Conservation (phyloP, 768 basidiomycete species). For the Amanita polypyramis region DNA sequence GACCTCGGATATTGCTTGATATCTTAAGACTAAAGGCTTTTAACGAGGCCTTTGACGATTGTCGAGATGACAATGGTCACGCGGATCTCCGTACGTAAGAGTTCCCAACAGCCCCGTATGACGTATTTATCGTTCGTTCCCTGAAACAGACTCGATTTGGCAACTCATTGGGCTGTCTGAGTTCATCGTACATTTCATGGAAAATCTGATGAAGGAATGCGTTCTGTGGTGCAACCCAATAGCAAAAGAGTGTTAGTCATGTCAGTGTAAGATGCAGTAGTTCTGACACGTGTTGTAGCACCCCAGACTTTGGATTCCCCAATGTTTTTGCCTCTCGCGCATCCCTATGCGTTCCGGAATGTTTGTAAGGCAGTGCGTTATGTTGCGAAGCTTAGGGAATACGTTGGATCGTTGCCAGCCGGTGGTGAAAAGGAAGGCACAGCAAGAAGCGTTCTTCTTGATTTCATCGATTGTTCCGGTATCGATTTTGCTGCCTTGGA, state of each 20-base stretch:
- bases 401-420: conserved; percentile 41
- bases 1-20: conserved; percentile 58
- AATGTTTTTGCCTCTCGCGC: conserved; percentile 47
- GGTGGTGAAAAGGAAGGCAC: conserved; percentile 53
- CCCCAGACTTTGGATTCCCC: conserved; percentile 14
- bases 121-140: conserved; percentile 6
- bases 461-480: conserved; percentile 55
- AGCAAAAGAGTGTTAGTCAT: conserved; percentile 4
- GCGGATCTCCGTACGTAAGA: conserved; percentile 41
- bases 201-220: conserved; percentile 48
- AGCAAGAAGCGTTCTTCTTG: conserved; percentile 51
- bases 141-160: conserved; percentile 56
- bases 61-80: conserved; percentile 47
- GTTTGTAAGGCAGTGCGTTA: conserved; percentile 40
- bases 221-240: conserved; percentile 25
- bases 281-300: neutral
- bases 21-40: conserved; percentile 54
- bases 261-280: conserved; percentile 1
- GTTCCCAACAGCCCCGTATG: neutral
- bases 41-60: conserved; percentile 56
- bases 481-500: conserved; percentile 47
- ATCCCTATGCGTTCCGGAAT: conserved; percentile 49
- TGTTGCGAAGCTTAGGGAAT: conserved; percentile 47
- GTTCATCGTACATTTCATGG: conserved; percentile 55
- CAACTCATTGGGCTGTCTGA: conserved; percentile 50